Evolutionary conservation across 2,329 filamentous ascomycete species (phyloP), one percentile per base, ranked within the genome.

Genomic region (Ascochyta rabiei): DNA sequence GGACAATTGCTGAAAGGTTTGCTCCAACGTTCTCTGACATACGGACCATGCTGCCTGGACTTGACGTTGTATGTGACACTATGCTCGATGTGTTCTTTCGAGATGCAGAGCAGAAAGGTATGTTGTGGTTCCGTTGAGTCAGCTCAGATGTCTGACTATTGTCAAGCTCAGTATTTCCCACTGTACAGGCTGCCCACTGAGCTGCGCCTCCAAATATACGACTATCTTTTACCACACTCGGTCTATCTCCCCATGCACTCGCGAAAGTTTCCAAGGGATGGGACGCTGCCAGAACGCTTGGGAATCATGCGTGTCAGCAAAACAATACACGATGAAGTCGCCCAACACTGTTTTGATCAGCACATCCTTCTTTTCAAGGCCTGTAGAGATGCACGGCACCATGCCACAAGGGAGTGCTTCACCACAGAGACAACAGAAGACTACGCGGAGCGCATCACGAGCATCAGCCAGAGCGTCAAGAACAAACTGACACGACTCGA

Each of bases 161-260:
- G 2, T n/a, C 8, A 38, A 68, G 67, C 62, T 12, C 50, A 59
- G 16, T 53, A 62, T 2, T 69, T 70, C 33, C 54, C 64, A 2
- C 63, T 71, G 49, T 56, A 67, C 9, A 43, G 38, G 1, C 54
- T 71, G 8, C 67, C 67, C 1, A 53, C 63, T 21, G 67, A 71
- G 44, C 59, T 71, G 9, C 61, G 67, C 2, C 58, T 68, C 2
- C 53, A 63, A 2, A 34, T 67, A 0, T 70, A 67, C 41, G 58
- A 60, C 0, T 48, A 58, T 24, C 31, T 64, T 13, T 33, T 67
- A 4, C 68, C 66, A 12, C 55, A 56, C n/a, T 42, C 58, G 16
- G 34, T 52, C 9, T 55, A 57, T 16, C 39, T 64, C 8, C 35
- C 8, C 19, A 12, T 55, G 8, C 18, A 13, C 50, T 18, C 35